Evolutionary conservation across 345 rosid genomes (phyloP).

Genomic region (Psidium friedrichsthalianum): DNA sequence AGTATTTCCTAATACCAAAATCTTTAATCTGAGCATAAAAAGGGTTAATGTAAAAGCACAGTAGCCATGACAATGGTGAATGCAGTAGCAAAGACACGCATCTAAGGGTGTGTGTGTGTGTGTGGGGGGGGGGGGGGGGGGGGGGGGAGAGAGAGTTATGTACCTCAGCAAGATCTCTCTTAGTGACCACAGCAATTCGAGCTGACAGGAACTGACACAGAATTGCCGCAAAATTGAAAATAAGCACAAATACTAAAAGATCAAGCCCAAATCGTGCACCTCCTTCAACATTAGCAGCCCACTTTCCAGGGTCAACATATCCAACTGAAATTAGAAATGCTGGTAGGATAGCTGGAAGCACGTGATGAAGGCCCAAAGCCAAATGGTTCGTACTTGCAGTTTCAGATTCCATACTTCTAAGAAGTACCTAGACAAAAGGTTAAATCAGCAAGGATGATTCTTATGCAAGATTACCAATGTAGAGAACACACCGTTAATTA

Average conservation of each 20-base stretch:
- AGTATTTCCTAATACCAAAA: neutral
- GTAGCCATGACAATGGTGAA: neutral
- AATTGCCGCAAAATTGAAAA: conserved; percentile 75
- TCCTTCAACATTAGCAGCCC: conserved; percentile 86
- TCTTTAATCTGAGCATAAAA: neutral
- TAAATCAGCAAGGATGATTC: neutral
- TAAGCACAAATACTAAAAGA: conserved; percentile 47
- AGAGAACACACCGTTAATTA: neutral
- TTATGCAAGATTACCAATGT: neutral
- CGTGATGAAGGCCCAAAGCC: conserved; percentile 28
- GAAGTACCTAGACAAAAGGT: neutral
- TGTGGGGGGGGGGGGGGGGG: neutral
- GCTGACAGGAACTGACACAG: conserved; percentile 85
- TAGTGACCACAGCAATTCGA: conserved; percentile 62
- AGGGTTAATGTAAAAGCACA: neutral
- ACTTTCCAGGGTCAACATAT: conserved; percentile 94
- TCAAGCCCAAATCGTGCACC: conserved; percentile 86
- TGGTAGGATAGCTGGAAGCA: conserved; percentile 58
- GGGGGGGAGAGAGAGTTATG: neutral
- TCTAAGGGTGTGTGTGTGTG: neutral
- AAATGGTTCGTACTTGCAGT: conserved; percentile 20
- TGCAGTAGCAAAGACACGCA: neutral
- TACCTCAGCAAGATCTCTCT: conserved; percentile 90
- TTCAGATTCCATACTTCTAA: conserved; percentile 62
- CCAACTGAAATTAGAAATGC: conserved; percentile 69